Evolutionary conservation across 495 filamentous ascomycete species (phyloP).

Genomic region (Letharia lupina): DNA sequence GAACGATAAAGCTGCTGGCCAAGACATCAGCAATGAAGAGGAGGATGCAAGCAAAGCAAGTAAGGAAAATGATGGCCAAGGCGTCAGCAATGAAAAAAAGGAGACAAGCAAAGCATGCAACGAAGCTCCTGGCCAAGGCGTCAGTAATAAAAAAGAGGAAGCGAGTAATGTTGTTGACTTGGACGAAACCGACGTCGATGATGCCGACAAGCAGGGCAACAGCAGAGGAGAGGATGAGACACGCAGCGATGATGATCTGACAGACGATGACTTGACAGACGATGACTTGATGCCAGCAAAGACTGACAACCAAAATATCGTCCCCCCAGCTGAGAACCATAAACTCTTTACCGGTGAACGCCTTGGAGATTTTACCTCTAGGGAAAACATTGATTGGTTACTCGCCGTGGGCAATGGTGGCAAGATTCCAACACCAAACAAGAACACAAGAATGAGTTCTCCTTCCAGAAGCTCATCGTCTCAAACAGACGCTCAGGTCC

Average conservation of each 20-base stretch:
- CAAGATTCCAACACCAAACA: not conserved
- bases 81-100: not conserved
- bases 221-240: too few species aligned
- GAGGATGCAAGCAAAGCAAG: not conserved
- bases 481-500: not conserved
- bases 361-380: not conserved
- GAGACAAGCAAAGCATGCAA: not conserved
- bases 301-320: not conserved
- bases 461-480: not conserved
- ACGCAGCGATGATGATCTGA: not conserved
- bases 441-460: not conserved
- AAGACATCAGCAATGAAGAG: not conserved
- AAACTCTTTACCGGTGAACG: conserved; percentile 1
- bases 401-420: not conserved
- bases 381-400: not conserved
- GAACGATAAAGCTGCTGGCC: not conserved
- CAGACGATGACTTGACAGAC: not conserved
- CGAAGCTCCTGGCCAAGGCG: not conserved
- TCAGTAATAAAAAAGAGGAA: not conserved
- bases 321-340: not conserved
- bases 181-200: not conserved
- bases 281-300: not conserved
- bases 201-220: not conserved
- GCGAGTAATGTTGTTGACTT: not conserved
- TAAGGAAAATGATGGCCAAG: not conserved